These are phyloP conservation scores for Sporothrix brasiliensis DNA, from an alignment of 2,329 filamentous ascomycete species.

Conservation along the genomic window DNA sequence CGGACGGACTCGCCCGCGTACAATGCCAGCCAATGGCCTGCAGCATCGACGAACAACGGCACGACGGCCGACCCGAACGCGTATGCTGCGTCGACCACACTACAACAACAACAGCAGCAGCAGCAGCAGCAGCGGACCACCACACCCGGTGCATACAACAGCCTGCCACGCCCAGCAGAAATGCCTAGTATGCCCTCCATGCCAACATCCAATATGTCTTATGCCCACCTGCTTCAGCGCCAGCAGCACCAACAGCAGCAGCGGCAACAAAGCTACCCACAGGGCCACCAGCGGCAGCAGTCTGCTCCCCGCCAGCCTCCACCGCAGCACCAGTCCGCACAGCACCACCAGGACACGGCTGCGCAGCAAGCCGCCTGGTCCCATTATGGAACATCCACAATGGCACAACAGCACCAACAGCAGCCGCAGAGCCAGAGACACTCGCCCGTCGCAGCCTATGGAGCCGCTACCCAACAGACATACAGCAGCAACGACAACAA, in stretches of 20 bases:
- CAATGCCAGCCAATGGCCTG: constrained; percentile 18
- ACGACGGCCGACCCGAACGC: background rate
- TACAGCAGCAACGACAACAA: background rate
- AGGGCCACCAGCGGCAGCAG: constrained; percentile 10
- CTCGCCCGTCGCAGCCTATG: constrained; percentile 12
- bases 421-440: constrained; percentile 1
- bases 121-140: background rate
- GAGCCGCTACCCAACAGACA: background rate
- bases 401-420: constrained; percentile 33
- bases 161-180: background rate
- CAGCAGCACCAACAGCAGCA: constrained; percentile 18
- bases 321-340: constrained; percentile 29
- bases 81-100: background rate
- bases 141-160: background rate
- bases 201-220: background rate
- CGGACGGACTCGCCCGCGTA: constrained; percentile 14
- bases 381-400: constrained; percentile 32
- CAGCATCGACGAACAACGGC: background rate
- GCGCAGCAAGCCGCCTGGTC: constrained; percentile 28
- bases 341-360: constrained; percentile 23
- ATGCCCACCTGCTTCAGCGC: constrained; percentile 17
- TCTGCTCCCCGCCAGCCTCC: constrained; percentile 1
- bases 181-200: background rate
- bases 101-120: background rate
- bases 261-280: constrained; percentile 20